Base-by-base conservation (phyloP, 2,329 filamentous ascomycete genomes). In the Colletotrichum navitas region DNA sequence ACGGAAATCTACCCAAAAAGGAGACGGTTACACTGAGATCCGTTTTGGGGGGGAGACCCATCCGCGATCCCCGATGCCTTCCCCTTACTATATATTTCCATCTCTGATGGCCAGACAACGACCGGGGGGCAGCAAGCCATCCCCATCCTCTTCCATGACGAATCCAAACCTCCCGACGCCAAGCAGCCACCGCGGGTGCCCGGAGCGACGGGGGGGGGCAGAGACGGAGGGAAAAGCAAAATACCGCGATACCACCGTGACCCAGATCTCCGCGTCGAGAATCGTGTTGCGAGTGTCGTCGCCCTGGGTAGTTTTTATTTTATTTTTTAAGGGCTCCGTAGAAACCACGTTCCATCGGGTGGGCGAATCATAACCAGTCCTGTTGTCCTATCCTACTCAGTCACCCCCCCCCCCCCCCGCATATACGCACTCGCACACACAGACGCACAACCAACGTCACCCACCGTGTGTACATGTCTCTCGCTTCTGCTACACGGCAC, bases 251-350 rank as follows among this genome's bases (percentile, higher is more conserved):
- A 6, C 29, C 43, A 21, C 43, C 43, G 6, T n/a, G 2, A n/a
- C 43, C 18, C 39, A 66, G 34, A 55, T 67, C 39, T 45, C 39
- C 49, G 58, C 58, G 36, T 67, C 47, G 34, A 67, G 56, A 54
- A 67, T 45, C 47, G 43, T 11, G 41, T 32, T 24, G 32, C 11
- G 58, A 36, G 34, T 26, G 41, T 11, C 26, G 5, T 61, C 29
- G 43, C 43, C 41, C 41, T 34, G 18, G 34, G n/a, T 47, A 8
- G 4, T 24, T n/a, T n/a, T 45, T 45, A 10, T 36, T 11, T 36
- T 36, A 1, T 41, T 41, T 11, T 11, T 24, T 47, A 5, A n/a
- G 26, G n/a, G 59, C 45, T 41, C 60, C 45, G 41, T 61, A 10
- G 18, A n/a, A n/a, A 5, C 63, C n/a, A n/a, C 34, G 32, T 45